A percentile compares a stretch with the other conserved stretches of the same genome.
Evolutionary conservation across 225 moss, liverwort and hornwort species (phyloP).

Genomic region (Polytrichum commune): DNA sequence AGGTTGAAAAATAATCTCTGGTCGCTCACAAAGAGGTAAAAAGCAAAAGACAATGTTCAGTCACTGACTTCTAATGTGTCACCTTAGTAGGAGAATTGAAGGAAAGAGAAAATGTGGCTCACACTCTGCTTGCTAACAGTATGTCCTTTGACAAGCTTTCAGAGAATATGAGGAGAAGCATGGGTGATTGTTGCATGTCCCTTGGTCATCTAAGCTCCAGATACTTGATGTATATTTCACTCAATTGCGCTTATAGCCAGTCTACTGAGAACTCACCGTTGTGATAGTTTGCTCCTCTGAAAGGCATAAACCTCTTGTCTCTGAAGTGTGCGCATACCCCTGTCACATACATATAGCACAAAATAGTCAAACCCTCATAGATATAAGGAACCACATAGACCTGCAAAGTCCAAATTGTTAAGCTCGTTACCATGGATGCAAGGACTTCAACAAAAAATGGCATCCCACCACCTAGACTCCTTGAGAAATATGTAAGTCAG

Average conservation of each 20-base stretch:
- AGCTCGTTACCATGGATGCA: no score
- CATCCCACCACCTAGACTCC: no score
- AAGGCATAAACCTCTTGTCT: constrained; percentile 71
- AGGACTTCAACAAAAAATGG: no score
- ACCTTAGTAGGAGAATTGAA: background rate
- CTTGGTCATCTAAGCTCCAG: no score
- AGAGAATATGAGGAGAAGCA: no score
- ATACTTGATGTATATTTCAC: no score
- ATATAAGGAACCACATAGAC: background rate
- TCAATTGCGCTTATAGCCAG: no score
- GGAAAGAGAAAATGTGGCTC: background rate
- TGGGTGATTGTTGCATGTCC: no score
- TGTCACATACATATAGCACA: constrained; percentile 3
- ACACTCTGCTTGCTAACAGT: background rate
- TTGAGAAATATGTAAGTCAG: no score
- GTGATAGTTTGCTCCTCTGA: constrained; percentile 66
- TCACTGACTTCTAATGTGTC: background rate
- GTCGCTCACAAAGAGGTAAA: background rate
- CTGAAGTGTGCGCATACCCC: constrained; percentile 42
- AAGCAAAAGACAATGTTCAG: no score
- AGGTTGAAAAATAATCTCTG: background rate
- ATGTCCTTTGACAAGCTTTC: background rate
- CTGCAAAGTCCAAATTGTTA: background rate
- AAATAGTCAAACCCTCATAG: background rate
- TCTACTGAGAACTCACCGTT: constrained; percentile 24